These are phyloP conservation scores for Leccinum uliginosum DNA, from an alignment of 768 basidiomycete species.

Conservation along the genomic window DNA sequence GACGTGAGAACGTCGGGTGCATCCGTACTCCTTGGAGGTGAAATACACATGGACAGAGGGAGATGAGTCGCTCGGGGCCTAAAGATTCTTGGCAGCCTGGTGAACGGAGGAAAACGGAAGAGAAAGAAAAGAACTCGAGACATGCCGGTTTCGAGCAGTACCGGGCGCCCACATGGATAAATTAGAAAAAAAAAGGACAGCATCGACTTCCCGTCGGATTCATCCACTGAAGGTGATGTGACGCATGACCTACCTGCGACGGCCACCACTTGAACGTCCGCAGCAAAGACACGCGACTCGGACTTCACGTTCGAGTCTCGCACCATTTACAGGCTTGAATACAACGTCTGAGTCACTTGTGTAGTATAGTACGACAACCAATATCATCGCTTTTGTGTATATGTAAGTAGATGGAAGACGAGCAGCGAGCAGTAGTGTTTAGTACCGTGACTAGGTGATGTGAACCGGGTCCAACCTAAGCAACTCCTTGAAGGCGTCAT, in stretches of 20 bases:
- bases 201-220: conserved; percentile 2
- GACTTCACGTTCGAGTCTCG: conserved; percentile 5
- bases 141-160: neutral
- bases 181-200: neutral
- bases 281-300: conserved; percentile 5
- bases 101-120: neutral
- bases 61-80: conserved; percentile 7
- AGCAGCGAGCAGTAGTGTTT: too few relatives aligned
- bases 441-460: too few relatives aligned
- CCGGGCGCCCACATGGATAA: conserved; percentile 6
- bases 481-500: too few relatives aligned
- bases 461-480: too few relatives aligned
- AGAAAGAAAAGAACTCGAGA: neutral
- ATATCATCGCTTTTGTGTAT: too few relatives aligned
- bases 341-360: too few relatives aligned
- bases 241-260: neutral
- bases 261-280: neutral
- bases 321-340: too few relatives aligned
- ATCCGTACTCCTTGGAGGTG: conserved; percentile 2
- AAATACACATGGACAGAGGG: conserved; percentile 5
- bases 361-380: too few relatives aligned
- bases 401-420: too few relatives aligned
- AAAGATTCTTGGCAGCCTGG: conserved; percentile 10
- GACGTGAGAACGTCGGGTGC: conserved; percentile 16
- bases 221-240: neutral